These are phyloP conservation scores for Calonectria montana DNA, from an alignment of 2,329 filamentous ascomycete genomes.

Conservation along the genomic window DNA sequence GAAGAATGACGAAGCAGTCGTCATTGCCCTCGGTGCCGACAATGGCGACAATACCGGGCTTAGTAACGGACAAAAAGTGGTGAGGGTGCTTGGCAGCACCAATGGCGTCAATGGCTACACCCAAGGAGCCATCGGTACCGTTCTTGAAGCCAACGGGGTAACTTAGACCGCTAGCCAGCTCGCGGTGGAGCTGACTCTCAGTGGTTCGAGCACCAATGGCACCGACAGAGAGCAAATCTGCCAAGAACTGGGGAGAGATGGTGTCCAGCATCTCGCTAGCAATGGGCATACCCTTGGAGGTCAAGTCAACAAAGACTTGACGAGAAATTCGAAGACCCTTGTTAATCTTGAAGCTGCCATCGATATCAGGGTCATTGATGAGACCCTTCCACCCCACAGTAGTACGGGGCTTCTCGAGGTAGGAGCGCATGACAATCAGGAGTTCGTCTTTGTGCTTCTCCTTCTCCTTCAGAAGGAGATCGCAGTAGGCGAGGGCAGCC, in stretches of 20 bases:
- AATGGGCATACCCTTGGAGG: constrained; percentile 91
- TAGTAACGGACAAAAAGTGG: constrained; percentile 97
- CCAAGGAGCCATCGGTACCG: constrained; percentile 90
- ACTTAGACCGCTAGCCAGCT: constrained; percentile 91
- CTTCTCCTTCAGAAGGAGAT: constrained; percentile 82
- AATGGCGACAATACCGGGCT: constrained; percentile 94
- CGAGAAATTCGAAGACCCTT: constrained; percentile 90
- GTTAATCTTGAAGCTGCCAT: constrained; percentile 99
- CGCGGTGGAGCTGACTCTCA: constrained; percentile 94
- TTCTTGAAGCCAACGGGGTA: constrained; percentile 99
- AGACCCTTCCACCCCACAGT: constrained; percentile 99
- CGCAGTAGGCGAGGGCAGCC: constrained; percentile 93
- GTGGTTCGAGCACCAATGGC: constrained; percentile 97
- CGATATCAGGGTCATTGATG: constrained; percentile 98
- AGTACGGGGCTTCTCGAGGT: constrained; percentile 98
- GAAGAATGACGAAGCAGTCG: constrained; percentile 95
- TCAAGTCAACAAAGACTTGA: constrained; percentile 94
- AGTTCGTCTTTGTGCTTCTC: constrained; percentile 91
- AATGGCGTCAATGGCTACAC: constrained; percentile 94
- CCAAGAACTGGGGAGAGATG: constrained; percentile 96
- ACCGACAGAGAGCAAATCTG: constrained; percentile 90
- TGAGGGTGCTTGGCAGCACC: constrained; percentile 92
- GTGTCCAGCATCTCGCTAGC: constrained; percentile 98
- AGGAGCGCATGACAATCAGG: constrained; percentile 96
- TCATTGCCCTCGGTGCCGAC: constrained; percentile 95